Base-by-base conservation (phyloP, 2,329 filamentous ascomycete species). In the Arthroderma sp. region DNA sequence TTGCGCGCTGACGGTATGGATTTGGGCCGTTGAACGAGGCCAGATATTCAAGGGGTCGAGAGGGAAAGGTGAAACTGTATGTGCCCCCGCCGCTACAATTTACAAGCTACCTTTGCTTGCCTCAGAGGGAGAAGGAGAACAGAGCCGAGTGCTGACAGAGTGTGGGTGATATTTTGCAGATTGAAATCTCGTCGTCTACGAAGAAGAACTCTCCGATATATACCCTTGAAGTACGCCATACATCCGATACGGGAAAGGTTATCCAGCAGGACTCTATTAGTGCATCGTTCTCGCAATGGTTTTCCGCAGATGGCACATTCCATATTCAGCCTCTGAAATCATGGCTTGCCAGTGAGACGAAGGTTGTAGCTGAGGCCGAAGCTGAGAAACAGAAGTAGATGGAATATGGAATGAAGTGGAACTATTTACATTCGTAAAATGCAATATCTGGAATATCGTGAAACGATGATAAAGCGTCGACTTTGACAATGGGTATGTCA, bases 191-290 rank as follows among this genome's bases (percentile, higher is more conserved):
- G 1, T 85, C 80, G 34, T 76, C 74, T 1, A 79, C 78, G 1
- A 81, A 83, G 58, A 95, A 95, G 63, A 78, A 88, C 64, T 75
- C 81, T 34, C 86, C 87, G 1, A 74, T 79, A 38, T 98, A 98
- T 70, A 75, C 83, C 57, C 68, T 94, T 48, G 78, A 74, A 37
- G 72, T 94, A 42, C 55, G 53, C 29, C 68, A 68, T 47, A 61
- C 60, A 10, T 63, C 64, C 8, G 54, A 64, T n/a, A 48, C 58
- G 1, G 58, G 58, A 22, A 66, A 65, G 53, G 54, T 64, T 27
- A 54, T 62, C 42, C 59, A 68, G 61, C 60, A 71, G 59, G 58
- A 66, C 52, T 64, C 73, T 42, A 66, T 78, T 47, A 66, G 70
- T 47, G 68, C 74, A 0, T 69, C 76, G 5, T 80, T 80, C 60